Conservation (phyloP, 176 grass and related monocot species). For the Thinopyrum elongatum region DNA sequence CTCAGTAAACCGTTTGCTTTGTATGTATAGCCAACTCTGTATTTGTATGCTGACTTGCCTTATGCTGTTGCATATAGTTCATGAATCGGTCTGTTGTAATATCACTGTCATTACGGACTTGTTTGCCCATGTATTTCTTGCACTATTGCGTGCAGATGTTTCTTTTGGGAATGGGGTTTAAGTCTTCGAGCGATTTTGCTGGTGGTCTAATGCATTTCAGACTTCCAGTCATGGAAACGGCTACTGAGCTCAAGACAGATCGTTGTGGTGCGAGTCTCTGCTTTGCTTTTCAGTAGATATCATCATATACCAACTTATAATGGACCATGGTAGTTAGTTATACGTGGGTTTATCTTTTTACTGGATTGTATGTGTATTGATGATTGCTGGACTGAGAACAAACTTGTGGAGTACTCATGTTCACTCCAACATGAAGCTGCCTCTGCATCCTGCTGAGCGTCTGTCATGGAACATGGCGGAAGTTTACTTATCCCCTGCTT, state of each 20-base stretch:
- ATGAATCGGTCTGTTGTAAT: not conserved
- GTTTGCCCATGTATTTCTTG: not conserved
- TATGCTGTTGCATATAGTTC: slow-evolving; percentile 28
- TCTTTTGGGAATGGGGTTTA: not conserved
- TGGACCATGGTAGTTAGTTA: not conserved
- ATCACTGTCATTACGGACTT: not conserved
- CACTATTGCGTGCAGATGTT: not conserved
- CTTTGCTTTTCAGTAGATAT: not conserved
- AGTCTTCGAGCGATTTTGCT: not conserved
- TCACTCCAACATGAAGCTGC: not conserved
- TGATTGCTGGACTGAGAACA: not conserved
- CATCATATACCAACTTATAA: not conserved
- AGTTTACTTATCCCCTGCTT: not conserved
- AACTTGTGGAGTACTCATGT: not conserved
- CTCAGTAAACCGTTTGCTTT: not conserved
- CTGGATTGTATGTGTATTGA: not conserved
- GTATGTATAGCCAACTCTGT: slow-evolving; percentile 3
- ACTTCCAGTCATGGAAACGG: not conserved
- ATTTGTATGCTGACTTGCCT: slow-evolving; percentile 30
- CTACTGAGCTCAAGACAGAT: not conserved
- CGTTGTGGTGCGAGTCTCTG: not conserved
- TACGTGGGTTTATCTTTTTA: not conserved
- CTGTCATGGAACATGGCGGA: not conserved
- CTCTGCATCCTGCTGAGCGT: not conserved
- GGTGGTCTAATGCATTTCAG: not conserved